phyloP scores from a whole-genome alignment of 495 filamentous ascomycete genomes.

The Aspergillus nanangensis region DNA sequence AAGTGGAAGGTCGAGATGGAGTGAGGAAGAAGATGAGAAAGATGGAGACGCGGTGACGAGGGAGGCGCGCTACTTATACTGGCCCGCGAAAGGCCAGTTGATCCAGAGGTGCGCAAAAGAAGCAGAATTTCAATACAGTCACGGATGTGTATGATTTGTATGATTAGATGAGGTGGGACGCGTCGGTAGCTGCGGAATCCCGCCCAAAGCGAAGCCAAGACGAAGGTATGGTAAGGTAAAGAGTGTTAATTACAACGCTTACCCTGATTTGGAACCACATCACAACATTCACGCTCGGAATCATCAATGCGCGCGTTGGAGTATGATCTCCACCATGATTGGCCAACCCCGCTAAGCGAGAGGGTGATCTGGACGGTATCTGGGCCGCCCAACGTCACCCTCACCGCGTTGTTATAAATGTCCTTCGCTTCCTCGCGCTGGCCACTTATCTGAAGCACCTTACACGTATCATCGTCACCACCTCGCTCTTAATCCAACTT shows the following conservation, averaged over 20 bases:
- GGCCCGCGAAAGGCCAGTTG: constrained; percentile 36
- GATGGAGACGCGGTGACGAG: constrained; percentile 42
- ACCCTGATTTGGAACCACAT: constrained; percentile 23
- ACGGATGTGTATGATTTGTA: constrained; percentile 43
- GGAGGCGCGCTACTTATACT: constrained; percentile 51
- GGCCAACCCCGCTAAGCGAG: constrained; percentile 44
- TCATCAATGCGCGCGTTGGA: constrained; percentile 11
- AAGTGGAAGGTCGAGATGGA: constrained; percentile 33
- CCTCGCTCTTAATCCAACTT: constrained; percentile 14
- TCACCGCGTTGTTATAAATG: constrained; percentile 45
- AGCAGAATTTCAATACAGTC: constrained; percentile 50
- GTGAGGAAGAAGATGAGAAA: constrained; percentile 28
- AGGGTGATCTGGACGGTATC: constrained; percentile 43
- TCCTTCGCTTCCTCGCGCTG: constrained; percentile 29
- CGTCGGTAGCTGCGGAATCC: constrained; percentile 16
- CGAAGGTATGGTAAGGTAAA: constrained; percentile 16
- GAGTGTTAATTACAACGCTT: constrained; percentile 22
- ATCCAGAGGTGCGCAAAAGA: constrained; percentile 40
- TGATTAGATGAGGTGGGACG: constrained; percentile 35
- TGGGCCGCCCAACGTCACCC: constrained; percentile 40
- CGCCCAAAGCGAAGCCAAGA: constrained; percentile 18
- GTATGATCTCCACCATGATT: constrained; percentile 36
- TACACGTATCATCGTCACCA: constrained; percentile 16
- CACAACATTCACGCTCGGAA: constrained; percentile 12
- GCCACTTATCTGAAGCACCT: constrained; percentile 24